Conservation (phyloP, 2,329 filamentous ascomycete genomes). For the Boeremia exigua region DNA sequence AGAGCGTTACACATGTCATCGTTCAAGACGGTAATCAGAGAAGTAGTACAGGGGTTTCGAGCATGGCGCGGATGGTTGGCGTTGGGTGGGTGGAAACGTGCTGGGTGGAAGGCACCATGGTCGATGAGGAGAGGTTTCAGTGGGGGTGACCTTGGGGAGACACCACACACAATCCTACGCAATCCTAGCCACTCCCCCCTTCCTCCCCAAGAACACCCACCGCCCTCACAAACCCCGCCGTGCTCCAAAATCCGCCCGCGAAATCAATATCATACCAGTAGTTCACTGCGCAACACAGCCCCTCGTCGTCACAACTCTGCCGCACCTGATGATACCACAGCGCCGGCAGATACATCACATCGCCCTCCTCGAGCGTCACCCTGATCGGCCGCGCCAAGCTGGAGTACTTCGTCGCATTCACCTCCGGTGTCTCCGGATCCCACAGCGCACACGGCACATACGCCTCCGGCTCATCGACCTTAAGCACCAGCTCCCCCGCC, state of each 20-base stretch:
- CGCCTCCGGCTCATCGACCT: slow-evolving; percentile 46
- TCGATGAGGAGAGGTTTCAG: slow-evolving; percentile 68
- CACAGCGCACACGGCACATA: slow-evolving; percentile 73
- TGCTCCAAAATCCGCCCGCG: slow-evolving; percentile 69
- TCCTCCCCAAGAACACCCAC: slow-evolving; percentile 22
- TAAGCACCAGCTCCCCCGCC: slow-evolving; percentile 31
- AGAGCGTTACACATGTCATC: slow-evolving; percentile 74
- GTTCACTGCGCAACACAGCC: slow-evolving; percentile 78
- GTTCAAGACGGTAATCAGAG: slow-evolving; percentile 57
- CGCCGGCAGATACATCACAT: slow-evolving; percentile 82
- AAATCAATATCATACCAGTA: slow-evolving; percentile 91
- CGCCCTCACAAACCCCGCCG: slow-evolving; percentile 58
- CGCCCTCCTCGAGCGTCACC: slow-evolving; percentile 73
- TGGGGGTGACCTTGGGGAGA: slow-evolving; percentile 32
- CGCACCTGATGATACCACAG: slow-evolving; percentile 85
- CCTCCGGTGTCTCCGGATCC: slow-evolving; percentile 69
- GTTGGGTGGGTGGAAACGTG: slow-evolving; percentile 77
- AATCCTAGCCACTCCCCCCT: neutral
- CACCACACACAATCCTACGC: neutral
- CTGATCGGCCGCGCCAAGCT: slow-evolving; percentile 64
- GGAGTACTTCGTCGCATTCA: slow-evolving; percentile 63
- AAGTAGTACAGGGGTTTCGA: slow-evolving; percentile 45
- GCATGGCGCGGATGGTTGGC: slow-evolving; percentile 72
- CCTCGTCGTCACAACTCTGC: slow-evolving; percentile 71
- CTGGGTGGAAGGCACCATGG: slow-evolving; percentile 76